phyloP scores from a whole-genome alignment of 345 rosid species.

The Salix viminalis region DNA sequence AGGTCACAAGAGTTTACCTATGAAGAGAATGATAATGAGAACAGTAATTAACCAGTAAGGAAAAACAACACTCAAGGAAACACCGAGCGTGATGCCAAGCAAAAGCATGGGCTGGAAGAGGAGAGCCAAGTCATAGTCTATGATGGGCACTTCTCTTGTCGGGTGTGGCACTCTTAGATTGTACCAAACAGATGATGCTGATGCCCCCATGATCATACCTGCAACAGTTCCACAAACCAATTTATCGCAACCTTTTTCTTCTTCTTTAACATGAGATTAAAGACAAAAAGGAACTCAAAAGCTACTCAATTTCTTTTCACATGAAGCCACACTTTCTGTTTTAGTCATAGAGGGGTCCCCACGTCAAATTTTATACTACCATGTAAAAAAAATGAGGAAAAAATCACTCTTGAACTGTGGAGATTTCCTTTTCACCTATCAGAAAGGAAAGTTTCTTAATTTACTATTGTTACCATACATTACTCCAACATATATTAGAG shows the following conservation, averaged over 20 bases:
- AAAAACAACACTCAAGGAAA: constrained; percentile 81
- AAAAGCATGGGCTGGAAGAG: constrained; percentile 92
- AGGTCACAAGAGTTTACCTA: constrained; percentile 32
- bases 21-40: constrained; percentile 77
- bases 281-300: background rate
- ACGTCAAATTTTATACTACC: too few relatives aligned
- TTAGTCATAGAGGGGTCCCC: too few relatives aligned
- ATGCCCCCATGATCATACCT: constrained; percentile 99
- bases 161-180: constrained; percentile 84
- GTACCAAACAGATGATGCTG: constrained; percentile 91
- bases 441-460: too few relatives aligned
- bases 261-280: background rate
- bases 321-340: too few relatives aligned
- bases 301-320: too few relatives aligned
- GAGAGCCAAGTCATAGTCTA: constrained; percentile 86
- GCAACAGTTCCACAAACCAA: constrained; percentile 12
- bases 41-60: constrained; percentile 96
- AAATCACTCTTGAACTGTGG: too few relatives aligned
- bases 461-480: too few relatives aligned
- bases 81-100: constrained; percentile 90
- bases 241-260: background rate
- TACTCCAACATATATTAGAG: too few relatives aligned
- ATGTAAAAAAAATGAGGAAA: too few relatives aligned
- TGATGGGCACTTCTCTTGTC: constrained; percentile 74
- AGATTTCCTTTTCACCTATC: too few relatives aligned